A percentile compares a stretch with the other conserved stretches of the same genome.
phyloP scores from a whole-genome alignment of 805 yeast genomes.

The Cyberlindnera lachancei region DNA sequence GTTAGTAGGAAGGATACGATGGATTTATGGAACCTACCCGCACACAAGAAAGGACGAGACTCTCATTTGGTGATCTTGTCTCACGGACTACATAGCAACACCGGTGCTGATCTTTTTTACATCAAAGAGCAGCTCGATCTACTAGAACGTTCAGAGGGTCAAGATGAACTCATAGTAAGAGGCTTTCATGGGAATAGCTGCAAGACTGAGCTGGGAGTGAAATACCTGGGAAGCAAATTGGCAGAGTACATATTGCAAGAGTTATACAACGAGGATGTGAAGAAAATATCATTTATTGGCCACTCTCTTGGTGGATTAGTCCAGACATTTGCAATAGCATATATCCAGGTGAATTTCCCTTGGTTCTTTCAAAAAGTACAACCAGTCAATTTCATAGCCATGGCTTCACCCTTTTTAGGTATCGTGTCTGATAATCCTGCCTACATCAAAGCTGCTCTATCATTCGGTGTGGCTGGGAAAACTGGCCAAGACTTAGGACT shows the following conservation, averaged over 20 bases:
- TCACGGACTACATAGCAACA: conserved; percentile 75
- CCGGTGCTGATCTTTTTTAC: conserved; percentile 68
- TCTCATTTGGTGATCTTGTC: conserved; percentile 64
- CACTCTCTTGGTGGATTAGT: conserved; percentile 77
- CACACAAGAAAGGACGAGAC: conserved; percentile 33
- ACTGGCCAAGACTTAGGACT: conserved; percentile 76
- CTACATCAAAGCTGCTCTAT: conserved; percentile 59
- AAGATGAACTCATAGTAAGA: conserved; percentile 54
- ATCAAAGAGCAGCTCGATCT: conserved; percentile 61
- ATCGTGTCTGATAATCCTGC: conserved; percentile 73
- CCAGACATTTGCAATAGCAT: conserved; percentile 73
- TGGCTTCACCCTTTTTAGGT: conserved; percentile 74
- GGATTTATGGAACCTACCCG: conserved; percentile 68
- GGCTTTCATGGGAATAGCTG: conserved; percentile 69
- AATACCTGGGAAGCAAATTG: conserved; percentile 61
- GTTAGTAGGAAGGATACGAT: conserved; percentile 48
- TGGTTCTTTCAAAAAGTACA: conserved; percentile 52
- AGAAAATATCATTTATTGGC: conserved; percentile 62
- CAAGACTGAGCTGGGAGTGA: conserved; percentile 73
- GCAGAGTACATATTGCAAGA: conserved; percentile 58
- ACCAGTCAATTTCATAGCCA: conserved; percentile 62
- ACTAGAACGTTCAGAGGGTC: conserved; percentile 26
- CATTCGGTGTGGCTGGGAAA: conserved; percentile 71
- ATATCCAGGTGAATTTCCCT: conserved; percentile 59
- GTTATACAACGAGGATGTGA: conserved; percentile 35